Base-by-base conservation (phyloP, 768 basidiomycete species). In the Lentinus brumalis region DNA sequence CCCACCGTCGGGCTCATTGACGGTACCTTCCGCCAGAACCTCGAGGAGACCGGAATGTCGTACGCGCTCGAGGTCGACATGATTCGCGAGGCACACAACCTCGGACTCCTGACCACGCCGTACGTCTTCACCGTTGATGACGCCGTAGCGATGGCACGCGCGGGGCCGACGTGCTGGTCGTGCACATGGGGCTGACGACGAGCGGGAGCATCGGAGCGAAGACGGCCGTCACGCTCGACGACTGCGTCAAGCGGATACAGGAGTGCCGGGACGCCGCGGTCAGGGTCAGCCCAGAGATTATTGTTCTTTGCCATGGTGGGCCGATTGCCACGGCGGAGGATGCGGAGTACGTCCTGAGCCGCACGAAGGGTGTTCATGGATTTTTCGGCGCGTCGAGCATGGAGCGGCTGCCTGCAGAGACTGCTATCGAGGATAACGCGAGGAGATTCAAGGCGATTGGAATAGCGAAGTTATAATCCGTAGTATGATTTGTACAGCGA, bases 21-120 rank as follows among this genome's bases (percentile, higher is more conserved):
- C 54, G 65, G 62, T 39, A 59, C 38, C 16, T 66, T 66, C 51
- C 62, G 65, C 14, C 65, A 63, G 59, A 61, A 63, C 50, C 62
- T 66, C n/a, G 65, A 63, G 46, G 65, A 66, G 59, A 66, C 65
- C 29, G 65, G 65, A n/a, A 66, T 66, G 65, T 60, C 59, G 15
- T 66, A 66, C 47, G 47, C 59, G 26, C 59, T 46, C 46, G 65
- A 66, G 52, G 65, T 66, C 38, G 65, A 63, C 35, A 66, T 66
- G 65, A 49, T 66, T 16, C 62, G 59, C 40, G 57, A 56, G 57
- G 65, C 65, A 45, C 65, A 39, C 56, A 14, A 35, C 29, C 65
- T 63, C 57, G 62, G 53, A 15, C 59, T 66, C 32, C 62, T 66
- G 40, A 66, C 65, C 41, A 63, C 62, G 1, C 62, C 65, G 21